A percentile compares a stretch with the other conserved stretches of the same genome.
Conservation (phyloP, 129 eudicot genomes). For the Lactuca saligna region DNA sequence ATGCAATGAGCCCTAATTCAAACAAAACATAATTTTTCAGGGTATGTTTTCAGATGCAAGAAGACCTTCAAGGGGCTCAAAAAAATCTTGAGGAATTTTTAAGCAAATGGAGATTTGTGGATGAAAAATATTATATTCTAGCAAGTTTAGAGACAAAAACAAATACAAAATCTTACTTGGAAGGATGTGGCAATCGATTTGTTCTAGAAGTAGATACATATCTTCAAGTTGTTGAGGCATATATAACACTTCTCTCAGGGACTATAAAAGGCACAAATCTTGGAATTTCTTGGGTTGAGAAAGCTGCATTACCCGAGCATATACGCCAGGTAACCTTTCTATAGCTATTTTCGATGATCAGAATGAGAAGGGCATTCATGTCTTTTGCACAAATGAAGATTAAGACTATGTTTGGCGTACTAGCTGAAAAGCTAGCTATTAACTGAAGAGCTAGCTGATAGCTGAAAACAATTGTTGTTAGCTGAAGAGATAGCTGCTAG, state of each 20-base stretch:
- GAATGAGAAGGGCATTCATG: neutral
- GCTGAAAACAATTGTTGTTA: too few species aligned
- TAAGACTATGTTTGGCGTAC: too few species aligned
- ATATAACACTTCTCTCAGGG: slow-evolving; percentile 57
- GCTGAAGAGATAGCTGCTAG: too few species aligned
- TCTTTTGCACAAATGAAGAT: too few species aligned
- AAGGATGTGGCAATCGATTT: slow-evolving; percentile 31
- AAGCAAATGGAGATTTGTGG: slow-evolving; percentile 59
- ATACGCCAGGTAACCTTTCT: slow-evolving; percentile 64
- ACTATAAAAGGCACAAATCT: slow-evolving; percentile 33
- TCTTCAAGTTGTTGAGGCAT: slow-evolving; percentile 83
- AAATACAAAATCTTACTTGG: neutral
- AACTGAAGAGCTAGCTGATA: too few species aligned
- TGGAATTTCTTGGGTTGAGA: slow-evolving; percentile 82
- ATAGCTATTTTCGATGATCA: too few species aligned
- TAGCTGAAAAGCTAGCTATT: too few species aligned
- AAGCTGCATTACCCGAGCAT: slow-evolving; percentile 70
- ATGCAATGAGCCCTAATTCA: neutral
- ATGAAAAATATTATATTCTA: slow-evolving; percentile 43
- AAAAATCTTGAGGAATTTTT: slow-evolving; percentile 74
- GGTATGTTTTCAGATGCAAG: slow-evolving; percentile 71
- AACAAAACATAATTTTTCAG: slow-evolving; percentile 36
- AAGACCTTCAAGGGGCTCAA: slow-evolving; percentile 43
- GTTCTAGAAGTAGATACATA: slow-evolving; percentile 51
- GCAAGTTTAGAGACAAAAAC: slow-evolving; percentile 23